Conservation (phyloP, 768 basidiomycete species). For the Cystobasidium tubakii region DNA sequence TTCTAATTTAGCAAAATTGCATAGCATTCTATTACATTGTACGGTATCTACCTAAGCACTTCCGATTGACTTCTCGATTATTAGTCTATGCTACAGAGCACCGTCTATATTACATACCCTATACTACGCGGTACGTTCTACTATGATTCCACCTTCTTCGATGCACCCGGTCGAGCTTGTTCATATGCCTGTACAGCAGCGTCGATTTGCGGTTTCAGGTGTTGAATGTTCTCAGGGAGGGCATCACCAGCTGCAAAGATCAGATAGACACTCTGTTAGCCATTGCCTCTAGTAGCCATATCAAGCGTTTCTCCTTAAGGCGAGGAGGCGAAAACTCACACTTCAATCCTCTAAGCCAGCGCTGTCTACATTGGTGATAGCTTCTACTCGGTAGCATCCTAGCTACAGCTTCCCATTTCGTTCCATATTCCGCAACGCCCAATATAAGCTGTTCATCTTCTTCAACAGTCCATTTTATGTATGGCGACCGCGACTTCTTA, state of each 20-base stretch:
- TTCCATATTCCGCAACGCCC: conserved; percentile 43
- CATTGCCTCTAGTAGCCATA: not conserved
- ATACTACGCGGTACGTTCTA: not conserved
- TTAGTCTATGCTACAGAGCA: not conserved
- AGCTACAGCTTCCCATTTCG: conserved; percentile 46
- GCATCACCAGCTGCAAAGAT: conserved; percentile 33
- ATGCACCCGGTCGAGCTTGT: conserved; percentile 6
- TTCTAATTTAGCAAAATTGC: no score
- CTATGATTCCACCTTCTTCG: not conserved
- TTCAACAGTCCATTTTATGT: conserved; percentile 39
- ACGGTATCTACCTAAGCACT: no score
- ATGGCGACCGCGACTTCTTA: conserved; percentile 38
- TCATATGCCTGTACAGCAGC: conserved; percentile 30
- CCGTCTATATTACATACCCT: not conserved
- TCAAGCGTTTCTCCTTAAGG: not conserved
- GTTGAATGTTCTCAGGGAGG: conserved; percentile 34
- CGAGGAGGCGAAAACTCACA: not conserved
- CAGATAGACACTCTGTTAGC: not conserved
- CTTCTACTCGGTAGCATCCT: conserved; percentile 43
- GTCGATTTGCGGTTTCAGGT: conserved; percentile 33
- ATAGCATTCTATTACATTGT: no score
- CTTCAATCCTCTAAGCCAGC: conserved; percentile 43
- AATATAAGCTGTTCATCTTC: conserved; percentile 45
- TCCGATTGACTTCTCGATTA: no score
- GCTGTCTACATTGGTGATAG: conserved; percentile 47